A percentile compares a stretch with the other conserved stretches of the same genome.
phyloP scores from a whole-genome alignment of 345 rosid species.

The Aquilaria sinensis region DNA sequence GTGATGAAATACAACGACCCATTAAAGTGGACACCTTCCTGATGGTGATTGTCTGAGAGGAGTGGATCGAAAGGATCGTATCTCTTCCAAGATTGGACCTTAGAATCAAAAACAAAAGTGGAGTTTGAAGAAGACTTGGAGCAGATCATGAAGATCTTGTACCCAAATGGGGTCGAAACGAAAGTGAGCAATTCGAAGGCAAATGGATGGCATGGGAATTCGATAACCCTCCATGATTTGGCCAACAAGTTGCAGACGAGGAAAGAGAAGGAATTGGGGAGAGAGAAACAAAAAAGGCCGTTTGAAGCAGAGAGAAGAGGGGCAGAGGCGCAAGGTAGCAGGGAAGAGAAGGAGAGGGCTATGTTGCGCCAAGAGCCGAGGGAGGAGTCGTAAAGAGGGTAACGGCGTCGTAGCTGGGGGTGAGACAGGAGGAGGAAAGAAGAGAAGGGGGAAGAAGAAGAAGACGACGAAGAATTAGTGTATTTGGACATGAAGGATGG shows the following conservation, averaged over 20 bases:
- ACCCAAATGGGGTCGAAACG: constrained; percentile 41
- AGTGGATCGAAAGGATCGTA: constrained; percentile 37
- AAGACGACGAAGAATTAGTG: constrained; percentile 31
- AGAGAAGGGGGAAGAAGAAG: constrained; percentile 60
- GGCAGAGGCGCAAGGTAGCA: constrained; percentile 18
- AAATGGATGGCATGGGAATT: constrained; percentile 61
- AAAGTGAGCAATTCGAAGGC: constrained; percentile 55
- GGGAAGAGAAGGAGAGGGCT: constrained; percentile 29
- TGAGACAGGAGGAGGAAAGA: constrained; percentile 75
- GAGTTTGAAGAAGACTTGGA: constrained; percentile 27
- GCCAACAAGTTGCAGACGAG: constrained; percentile 60
- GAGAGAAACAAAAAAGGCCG: constrained; percentile 59
- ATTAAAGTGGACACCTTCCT: constrained; percentile 52
- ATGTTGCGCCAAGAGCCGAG: constrained; percentile 51
- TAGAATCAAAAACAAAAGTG: constrained; percentile 61
- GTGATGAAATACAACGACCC: constrained; percentile 55
- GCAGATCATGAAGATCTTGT: constrained; percentile 54
- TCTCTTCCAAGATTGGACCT: constrained; percentile 37
- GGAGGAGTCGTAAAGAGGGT: constrained; percentile 53
- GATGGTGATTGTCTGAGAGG: constrained; percentile 34
- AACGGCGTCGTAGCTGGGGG: constrained; percentile 43
- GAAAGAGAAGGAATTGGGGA: constrained; percentile 41
- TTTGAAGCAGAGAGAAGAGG: constrained; percentile 60
- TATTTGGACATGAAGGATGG: constrained; percentile 52
- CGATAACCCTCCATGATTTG: constrained; percentile 48